These are phyloP conservation scores for Mycena rebaudengoi DNA, from an alignment of 768 basidiomycete species.

Conservation along the genomic window DNA sequence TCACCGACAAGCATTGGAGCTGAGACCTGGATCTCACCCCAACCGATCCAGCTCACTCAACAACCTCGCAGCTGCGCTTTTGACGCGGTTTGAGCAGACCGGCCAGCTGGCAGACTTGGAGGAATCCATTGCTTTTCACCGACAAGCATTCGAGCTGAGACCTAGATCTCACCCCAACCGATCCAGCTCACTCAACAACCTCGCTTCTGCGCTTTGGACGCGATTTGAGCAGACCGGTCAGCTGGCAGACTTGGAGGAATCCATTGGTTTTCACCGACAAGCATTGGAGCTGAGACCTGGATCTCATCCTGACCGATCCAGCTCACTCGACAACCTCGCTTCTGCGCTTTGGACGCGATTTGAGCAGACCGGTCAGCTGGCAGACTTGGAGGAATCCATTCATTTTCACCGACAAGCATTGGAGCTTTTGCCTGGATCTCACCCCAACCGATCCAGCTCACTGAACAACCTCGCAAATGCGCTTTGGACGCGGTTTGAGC, in stretches of 20 bases:
- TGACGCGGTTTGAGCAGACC: slow-evolving; percentile 6
- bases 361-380: background rate
- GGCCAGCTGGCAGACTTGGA: slow-evolving; percentile 1
- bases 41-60: slow-evolving; percentile 4
- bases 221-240: background rate
- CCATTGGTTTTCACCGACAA: slow-evolving; percentile 5
- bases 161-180: background rate
- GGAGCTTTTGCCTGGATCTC: background rate
- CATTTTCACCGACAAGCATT: slow-evolving; percentile 9
- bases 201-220: background rate
- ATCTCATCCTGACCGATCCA: slow-evolving; percentile 8
- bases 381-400: background rate
- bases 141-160: background rate
- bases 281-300: slow-evolving; percentile 4
- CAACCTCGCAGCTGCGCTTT: slow-evolving; percentile 11
- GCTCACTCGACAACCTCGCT: slow-evolving; percentile 14
- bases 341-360: background rate
- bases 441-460: slow-evolving; percentile 6
- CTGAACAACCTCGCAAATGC: slow-evolving; percentile 8
- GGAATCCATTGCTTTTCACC: background rate
- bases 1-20: slow-evolving; percentile 9
- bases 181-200: background rate
- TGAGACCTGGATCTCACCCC: slow-evolving; percentile 1
- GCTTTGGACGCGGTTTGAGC: slow-evolving; percentile 8
- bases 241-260: slow-evolving; percentile 1